These are phyloP conservation scores for Suillus subaureus DNA, from an alignment of 768 basidiomycete genomes.

Conservation along the genomic window DNA sequence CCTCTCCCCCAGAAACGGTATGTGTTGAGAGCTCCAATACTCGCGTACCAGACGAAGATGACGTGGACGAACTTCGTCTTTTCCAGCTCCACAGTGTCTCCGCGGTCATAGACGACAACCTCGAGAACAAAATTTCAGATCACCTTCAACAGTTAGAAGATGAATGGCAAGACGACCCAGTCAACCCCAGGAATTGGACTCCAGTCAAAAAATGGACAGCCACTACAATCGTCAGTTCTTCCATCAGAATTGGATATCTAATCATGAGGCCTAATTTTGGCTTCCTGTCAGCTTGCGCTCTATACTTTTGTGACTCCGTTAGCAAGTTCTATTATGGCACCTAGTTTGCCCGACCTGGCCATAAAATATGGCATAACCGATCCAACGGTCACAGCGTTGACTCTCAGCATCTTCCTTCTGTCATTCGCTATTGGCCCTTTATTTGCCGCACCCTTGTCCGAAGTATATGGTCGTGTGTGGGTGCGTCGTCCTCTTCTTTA, in stretches of 20 bases:
- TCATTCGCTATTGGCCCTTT: neutral
- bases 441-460: neutral
- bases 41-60: neutral
- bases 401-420: neutral
- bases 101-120: neutral
- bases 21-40: neutral
- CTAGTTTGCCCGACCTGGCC: neutral
- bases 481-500: neutral
- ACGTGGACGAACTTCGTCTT: neutral
- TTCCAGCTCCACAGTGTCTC: neutral
- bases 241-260: neutral
- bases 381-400: neutral
- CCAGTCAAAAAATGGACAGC: neutral
- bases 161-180: constrained; percentile 57
- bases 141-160: neutral
- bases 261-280: neutral
- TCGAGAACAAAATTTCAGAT: neutral
- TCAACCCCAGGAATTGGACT: constrained; percentile 1
- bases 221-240: constrained; percentile 40
- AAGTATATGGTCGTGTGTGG: constrained; percentile 49
- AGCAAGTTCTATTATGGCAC: constrained; percentile 3
- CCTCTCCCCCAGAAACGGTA: neutral
- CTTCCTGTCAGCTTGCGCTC: neutral
- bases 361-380: neutral
- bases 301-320: neutral